Evolutionary conservation across 805 yeast genomes (phyloP).

Genomic region (Wickerhamiella australiensis): DNA sequence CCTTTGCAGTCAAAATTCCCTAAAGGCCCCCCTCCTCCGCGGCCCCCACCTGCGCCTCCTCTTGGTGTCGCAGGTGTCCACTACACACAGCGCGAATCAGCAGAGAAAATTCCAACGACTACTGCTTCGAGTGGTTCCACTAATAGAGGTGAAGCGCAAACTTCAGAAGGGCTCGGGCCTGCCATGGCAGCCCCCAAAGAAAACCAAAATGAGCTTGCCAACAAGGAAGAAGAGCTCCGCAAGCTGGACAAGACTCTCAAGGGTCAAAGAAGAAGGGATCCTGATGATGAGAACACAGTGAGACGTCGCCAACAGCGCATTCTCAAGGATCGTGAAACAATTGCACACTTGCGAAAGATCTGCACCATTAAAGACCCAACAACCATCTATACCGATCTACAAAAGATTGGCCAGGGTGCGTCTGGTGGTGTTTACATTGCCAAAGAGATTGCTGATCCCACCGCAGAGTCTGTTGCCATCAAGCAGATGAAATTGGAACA

Average conservation of each 20-base stretch:
- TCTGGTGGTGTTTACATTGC: constrained; percentile 88
- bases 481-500: constrained; percentile 91
- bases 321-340: constrained; percentile 56
- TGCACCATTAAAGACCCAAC: constrained; percentile 83
- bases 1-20: constrained; percentile 15
- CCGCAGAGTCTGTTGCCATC: constrained; percentile 53
- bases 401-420: constrained; percentile 83
- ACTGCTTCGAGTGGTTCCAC: neutral
- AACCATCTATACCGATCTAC: constrained; percentile 44
- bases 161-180: constrained; percentile 10
- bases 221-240: constrained; percentile 21
- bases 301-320: constrained; percentile 65
- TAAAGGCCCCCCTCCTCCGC: constrained; percentile 29
- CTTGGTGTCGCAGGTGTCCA: constrained; percentile 28
- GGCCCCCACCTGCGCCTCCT: constrained; percentile 36
- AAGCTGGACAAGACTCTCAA: constrained; percentile 16
- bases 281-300: constrained; percentile 15
- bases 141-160: neutral
- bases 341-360: constrained; percentile 57
- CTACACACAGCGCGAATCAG: neutral
- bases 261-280: constrained; percentile 7
- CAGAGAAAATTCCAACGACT: neutral
- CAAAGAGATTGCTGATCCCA: constrained; percentile 37
- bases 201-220: constrained; percentile 7
- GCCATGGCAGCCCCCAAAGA: constrained; percentile 19